A percentile compares a stretch with the other conserved stretches of the same genome.
phyloP scores from a whole-genome alignment of 768 basidiomycete genomes.

The Pisolithus marmoratus region DNA sequence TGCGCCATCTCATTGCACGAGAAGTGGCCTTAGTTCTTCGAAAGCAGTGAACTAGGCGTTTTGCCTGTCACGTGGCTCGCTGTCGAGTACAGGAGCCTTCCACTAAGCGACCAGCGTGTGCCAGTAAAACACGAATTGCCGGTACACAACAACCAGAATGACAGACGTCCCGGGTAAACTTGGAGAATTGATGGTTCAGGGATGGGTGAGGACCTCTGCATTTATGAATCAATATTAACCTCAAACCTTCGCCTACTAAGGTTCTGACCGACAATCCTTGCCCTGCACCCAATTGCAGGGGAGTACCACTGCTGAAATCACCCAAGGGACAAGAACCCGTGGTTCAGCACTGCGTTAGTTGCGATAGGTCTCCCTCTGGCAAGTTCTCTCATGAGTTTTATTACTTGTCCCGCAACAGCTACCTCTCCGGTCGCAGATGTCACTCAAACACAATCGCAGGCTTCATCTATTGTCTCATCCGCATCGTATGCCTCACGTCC shows the following conservation, averaged over 20 bases:
- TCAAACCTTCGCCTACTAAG: constrained; percentile 24
- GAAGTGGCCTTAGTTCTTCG: neutral
- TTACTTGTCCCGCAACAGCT: neutral
- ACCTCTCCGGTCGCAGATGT: constrained; percentile 11
- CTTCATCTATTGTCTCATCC: constrained; percentile 39
- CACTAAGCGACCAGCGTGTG: no score
- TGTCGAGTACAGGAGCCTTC: no score
- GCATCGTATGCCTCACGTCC: constrained; percentile 51
- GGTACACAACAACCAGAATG: constrained; percentile 21
- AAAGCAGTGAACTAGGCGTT: neutral
- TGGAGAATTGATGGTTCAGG: constrained; percentile 69
- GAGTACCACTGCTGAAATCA: constrained; percentile 70
- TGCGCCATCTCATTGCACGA: constrained; percentile 35
- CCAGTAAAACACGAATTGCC: neutral
- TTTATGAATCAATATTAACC: neutral
- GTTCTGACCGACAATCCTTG: constrained; percentile 65
- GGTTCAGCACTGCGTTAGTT: constrained; percentile 58
- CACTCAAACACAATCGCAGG: constrained; percentile 25
- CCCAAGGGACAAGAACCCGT: constrained; percentile 44
- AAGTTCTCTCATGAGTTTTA: constrained; percentile 11
- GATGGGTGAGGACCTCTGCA: constrained; percentile 49
- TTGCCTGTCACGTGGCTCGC: constrained; percentile 1
- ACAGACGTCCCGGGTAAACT: constrained; percentile 56
- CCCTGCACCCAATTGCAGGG: constrained; percentile 44
- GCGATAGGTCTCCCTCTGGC: constrained; percentile 39